Base-by-base conservation (phyloP, 352 stramenopile species). In the Phytophthora melonis region DNA sequence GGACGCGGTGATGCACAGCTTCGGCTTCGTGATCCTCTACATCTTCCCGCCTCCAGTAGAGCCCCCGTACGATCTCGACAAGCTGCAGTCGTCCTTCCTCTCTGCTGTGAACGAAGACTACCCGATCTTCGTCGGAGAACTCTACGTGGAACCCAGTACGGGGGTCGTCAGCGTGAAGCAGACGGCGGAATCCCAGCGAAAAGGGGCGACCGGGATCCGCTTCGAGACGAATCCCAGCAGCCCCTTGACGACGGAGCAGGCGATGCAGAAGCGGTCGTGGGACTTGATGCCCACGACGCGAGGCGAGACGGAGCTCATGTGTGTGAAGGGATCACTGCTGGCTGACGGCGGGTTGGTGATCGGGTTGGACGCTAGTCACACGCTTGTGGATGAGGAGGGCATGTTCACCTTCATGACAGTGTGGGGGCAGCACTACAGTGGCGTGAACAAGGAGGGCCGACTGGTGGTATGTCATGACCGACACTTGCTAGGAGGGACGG, bases 331-430 rank as follows among this genome's bases (percentile, higher is more conserved):
- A 16, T 84, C 83, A 25, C 32, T 82, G 21, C 63, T 93, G 18
- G 43, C 71, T 4, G 86, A 91, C 43, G 83, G 79, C 9, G 80
- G 86, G 0, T 57, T 93, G 43, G 82, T 21, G 19, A 65, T 93
- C 56, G 86, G 82, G 0, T 23, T 89, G 21, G 71, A 88, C 59
- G 57, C 71, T 41, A 84, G 47, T 23, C 83, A 93, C 68, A 73
- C 54, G 3, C 56, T 92, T 32, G 68, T 91, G 14, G 85, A 92
- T 34, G 81, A 70, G 8, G 78, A 91, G 45, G 76, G 54, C 1
- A 70, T 86, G 58, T 89, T 91, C 71, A 91, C 78, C 9, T 89
- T 93, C 56, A 85, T 87, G 74, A 86, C 78, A 32, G 66, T 77
- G n/a, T 93, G 85, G 83, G 80, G 81, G 7, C 69, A 83, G 64